Conservation (phyloP, 768 basidiomycete species). For the Boletus speciosus region DNA sequence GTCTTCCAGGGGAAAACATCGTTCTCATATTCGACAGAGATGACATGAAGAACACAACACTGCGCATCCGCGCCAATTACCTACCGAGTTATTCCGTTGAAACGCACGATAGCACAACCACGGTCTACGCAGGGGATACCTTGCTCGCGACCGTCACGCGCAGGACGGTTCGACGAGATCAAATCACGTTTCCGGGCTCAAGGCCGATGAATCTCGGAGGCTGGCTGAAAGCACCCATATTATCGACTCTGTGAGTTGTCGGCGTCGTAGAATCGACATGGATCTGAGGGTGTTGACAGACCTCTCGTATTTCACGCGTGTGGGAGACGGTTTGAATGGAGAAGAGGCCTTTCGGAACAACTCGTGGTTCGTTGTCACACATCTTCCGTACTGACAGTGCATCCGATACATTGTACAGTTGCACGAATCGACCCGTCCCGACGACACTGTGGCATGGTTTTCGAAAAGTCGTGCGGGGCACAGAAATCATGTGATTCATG, state of each 20-base stretch:
- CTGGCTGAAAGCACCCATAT: slow-evolving; percentile 12
- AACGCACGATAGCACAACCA: slow-evolving; percentile 5
- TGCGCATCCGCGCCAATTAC: neutral
- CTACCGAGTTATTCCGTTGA: slow-evolving; percentile 10
- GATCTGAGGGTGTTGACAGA: neutral
- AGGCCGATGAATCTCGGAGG: slow-evolving; percentile 4
- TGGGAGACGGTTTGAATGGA: slow-evolving; percentile 16
- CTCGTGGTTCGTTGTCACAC: slow-evolving; percentile 13
- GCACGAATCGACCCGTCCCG: slow-evolving; percentile 3
- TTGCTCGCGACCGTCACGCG: slow-evolving; percentile 14
- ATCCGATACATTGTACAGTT: slow-evolving; percentile 2
- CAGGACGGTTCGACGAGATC: slow-evolving; percentile 9
- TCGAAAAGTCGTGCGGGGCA: neutral
- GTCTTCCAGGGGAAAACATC: neutral
- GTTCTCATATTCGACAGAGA: slow-evolving; percentile 12
- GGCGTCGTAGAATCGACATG: neutral
- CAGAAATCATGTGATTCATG: no score
- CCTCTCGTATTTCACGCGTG: slow-evolving; percentile 8
- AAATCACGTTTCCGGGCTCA: slow-evolving; percentile 11
- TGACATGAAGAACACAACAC: slow-evolving; percentile 8
- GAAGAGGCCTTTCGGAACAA: neutral
- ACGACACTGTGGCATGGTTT: slow-evolving; percentile 10
- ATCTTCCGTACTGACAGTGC: neutral
- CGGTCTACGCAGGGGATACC: neutral
- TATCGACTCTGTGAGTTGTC: slow-evolving; percentile 13